Base-by-base conservation (phyloP, 495 filamentous ascomycete genomes). In the Rhizodiscina lignyota region DNA sequence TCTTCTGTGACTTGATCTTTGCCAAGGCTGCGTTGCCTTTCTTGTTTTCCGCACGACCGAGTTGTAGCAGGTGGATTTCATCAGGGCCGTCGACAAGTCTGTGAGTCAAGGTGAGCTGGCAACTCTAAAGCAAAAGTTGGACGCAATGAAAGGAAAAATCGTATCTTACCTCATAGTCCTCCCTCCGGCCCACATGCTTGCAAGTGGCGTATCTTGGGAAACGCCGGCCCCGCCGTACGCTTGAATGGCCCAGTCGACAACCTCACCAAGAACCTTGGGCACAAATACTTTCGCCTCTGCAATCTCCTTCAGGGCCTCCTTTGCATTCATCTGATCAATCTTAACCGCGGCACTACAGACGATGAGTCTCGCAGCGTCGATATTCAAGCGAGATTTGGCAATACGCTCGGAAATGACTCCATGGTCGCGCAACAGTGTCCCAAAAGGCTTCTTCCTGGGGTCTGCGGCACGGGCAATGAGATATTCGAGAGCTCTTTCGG, bases 41-140 rank as follows among this genome's bases (percentile, higher is more conserved):
- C 52, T 57, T 59, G 36, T 61, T 61, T 50, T 61, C 57, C 41
- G 59, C 59, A 34, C 44, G 36, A 2, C 57, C 57, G 33, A 61
- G 36, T 47, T 61, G 57, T 37, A 56, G 28, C 21, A 56, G 21
- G 43, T 61, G 57, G 36, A 61, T 55, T 47, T 61, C 57, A 44
- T 61, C 55, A 18, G 57, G 57, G 3, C 57, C 57, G 40, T 61
- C 57, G 2, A 49, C 50, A 37, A 53, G 48, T 5, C n/a, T n/a
- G n/a, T n/a, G n/a, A n/a, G n/a, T n/a, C n/a, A n/a, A n/a, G n/a
- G n/a, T n/a, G n/a, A n/a, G n/a, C n/a, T n/a, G n/a, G n/a, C n/a
- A n/a, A n/a, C n/a, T n/a, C n/a, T n/a, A n/a, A n/a, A n/a, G n/a
- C n/a, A n/a, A n/a, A n/a, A n/a, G n/a, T n/a, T n/a, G n/a, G n/a